Conservation (phyloP, 768 basidiomycete species). For the Boletus subcaerulescens region DNA sequence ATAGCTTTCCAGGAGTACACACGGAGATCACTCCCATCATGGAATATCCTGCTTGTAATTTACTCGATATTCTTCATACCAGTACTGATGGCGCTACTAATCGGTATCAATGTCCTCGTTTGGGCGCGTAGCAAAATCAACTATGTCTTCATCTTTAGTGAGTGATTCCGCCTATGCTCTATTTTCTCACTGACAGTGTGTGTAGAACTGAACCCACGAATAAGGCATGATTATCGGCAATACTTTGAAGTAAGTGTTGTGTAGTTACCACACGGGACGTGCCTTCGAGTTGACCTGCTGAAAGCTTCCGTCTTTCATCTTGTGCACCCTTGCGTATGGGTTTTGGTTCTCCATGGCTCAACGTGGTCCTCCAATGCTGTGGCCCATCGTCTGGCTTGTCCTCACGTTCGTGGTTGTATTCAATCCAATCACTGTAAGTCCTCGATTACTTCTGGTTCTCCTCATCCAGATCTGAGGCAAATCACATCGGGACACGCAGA, state of each 20-base stretch:
- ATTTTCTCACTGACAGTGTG: constrained; percentile 3
- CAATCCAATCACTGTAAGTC: constrained; percentile 69
- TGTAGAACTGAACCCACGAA: constrained; percentile 65
- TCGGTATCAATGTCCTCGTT: constrained; percentile 77
- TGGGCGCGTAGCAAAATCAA: constrained; percentile 82
- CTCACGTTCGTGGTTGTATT: constrained; percentile 57
- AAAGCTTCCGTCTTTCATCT: constrained; percentile 74
- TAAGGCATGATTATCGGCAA: constrained; percentile 72
- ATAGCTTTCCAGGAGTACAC: constrained; percentile 56
- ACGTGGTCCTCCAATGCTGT: constrained; percentile 68
- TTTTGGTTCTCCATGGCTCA: constrained; percentile 82
- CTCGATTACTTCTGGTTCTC: background rate
- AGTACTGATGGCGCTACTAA: constrained; percentile 66
- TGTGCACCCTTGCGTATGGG: constrained; percentile 68
- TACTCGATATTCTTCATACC: constrained; percentile 78
- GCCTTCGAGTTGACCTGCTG: background rate
- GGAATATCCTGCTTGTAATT: constrained; percentile 71
- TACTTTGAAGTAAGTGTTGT: constrained; percentile 60
- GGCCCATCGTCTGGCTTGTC: constrained; percentile 81
- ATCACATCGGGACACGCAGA: constrained; percentile 41
- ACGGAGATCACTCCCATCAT: constrained; percentile 56
- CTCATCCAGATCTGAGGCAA: too few species aligned
- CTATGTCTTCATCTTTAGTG: constrained; percentile 90
- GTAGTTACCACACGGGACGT: background rate
- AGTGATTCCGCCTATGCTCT: constrained; percentile 11